Conservation (phyloP, 2,329 filamentous ascomycete species). For the Penicillium glabrum region DNA sequence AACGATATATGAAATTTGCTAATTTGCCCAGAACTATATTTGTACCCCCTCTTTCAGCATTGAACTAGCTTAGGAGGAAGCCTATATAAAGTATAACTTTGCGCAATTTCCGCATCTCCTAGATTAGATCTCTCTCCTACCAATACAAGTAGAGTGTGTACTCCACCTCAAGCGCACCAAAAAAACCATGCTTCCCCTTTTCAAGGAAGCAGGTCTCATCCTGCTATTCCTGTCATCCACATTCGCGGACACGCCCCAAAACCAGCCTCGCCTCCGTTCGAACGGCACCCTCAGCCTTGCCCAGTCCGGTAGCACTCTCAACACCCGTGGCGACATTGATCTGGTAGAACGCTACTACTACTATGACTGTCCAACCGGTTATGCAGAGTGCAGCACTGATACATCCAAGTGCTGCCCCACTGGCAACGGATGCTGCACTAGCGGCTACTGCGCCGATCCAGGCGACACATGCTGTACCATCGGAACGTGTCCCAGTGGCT, state of each 20-base stretch:
- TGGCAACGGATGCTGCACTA: constrained; percentile 12
- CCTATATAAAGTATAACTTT: not conserved
- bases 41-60: not conserved
- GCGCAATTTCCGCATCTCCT: too few relatives aligned
- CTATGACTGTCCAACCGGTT: constrained; percentile 9
- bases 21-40: not conserved
- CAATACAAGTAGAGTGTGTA: too few relatives aligned
- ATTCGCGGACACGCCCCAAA: not conserved
- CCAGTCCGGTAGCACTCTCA: not conserved
- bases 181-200: not conserved
- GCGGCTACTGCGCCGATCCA: constrained; percentile 13
- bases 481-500: constrained; percentile 17
- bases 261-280: constrained; percentile 12
- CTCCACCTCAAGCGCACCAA: too few relatives aligned
- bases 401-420: constrained; percentile 12
- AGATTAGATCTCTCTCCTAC: too few relatives aligned
- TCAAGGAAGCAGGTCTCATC: not conserved
- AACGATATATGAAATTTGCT: not conserved
- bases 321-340: constrained; percentile 21
- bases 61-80: not conserved
- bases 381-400: constrained; percentile 13
- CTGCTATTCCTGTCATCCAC: constrained; percentile 1
- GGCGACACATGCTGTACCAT: constrained; percentile 14
- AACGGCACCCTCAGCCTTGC: constrained; percentile 9
- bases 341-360: constrained; percentile 2